Evolutionary conservation across 208 protist genomes (phyloP).

Genomic region (Endotrypanum monterogeii): DNA sequence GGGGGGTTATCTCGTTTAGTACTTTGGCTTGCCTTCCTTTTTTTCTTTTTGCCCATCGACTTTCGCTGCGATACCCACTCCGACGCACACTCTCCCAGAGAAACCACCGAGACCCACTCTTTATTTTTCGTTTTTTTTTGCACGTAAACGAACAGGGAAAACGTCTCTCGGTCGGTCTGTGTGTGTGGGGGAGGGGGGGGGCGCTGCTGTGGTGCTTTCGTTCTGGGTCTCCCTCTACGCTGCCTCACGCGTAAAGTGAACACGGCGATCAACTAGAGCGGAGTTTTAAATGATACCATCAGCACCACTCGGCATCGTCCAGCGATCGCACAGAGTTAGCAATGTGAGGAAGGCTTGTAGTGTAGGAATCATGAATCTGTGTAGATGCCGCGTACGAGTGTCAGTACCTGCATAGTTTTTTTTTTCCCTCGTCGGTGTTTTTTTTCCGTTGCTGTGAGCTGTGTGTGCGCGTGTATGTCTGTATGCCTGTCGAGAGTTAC

Average conservation of each 20-base stretch:
- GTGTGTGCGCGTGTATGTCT: not conserved
- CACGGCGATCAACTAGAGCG: not conserved
- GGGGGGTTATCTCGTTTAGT: not conserved
- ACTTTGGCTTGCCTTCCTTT: not conserved
- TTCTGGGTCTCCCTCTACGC: not conserved
- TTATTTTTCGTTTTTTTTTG: too few species aligned
- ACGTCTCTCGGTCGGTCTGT: too few species aligned
- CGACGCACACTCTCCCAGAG: not conserved
- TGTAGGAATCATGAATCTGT: conserved; percentile 8
- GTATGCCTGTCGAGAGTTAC: not conserved
- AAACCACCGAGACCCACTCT: not conserved
- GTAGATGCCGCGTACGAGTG: not conserved
- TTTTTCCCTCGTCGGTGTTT: not conserved
- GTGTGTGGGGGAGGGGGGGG: not conserved
- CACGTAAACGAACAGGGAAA: too few species aligned
- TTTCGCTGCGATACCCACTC: not conserved
- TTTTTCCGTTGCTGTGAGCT: too few species aligned
- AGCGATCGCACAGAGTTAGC: not conserved
- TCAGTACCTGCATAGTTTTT: not conserved
- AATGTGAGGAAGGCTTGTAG: conserved; percentile 1
- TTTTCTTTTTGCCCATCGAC: not conserved
- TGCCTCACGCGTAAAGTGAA: not conserved
- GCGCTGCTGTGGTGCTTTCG: not conserved
- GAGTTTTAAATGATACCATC: not conserved
- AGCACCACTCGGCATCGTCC: not conserved